phyloP scores from a whole-genome alignment of 371 early-diverging fungal species.

The Saksenaea oblongispora region DNA sequence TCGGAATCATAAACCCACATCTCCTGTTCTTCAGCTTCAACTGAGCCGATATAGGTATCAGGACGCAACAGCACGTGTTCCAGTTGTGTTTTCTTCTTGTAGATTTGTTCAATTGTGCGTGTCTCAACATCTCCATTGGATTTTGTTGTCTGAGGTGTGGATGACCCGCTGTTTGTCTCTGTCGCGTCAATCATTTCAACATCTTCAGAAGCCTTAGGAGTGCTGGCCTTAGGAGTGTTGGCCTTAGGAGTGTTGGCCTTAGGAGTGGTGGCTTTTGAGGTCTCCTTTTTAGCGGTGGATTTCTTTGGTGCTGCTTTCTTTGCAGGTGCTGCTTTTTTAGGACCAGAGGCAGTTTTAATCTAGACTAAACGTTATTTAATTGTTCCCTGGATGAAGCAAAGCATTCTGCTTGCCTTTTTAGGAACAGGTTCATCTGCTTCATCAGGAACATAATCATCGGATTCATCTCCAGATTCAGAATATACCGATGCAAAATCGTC shows the following conservation, averaged over 20 bases:
- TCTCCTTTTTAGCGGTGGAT: conserved; percentile 7
- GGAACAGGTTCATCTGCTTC: neutral
- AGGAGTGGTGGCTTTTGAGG: neutral
- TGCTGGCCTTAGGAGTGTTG: neutral
- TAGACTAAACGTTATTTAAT: neutral
- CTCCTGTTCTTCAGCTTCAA: conserved; percentile 80
- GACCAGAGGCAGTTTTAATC: neutral
- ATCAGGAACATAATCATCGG: conserved; percentile 1
- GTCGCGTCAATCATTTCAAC: conserved; percentile 6
- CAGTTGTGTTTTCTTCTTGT: conserved; percentile 98
- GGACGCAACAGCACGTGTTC: conserved; percentile 99
- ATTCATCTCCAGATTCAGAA: neutral
- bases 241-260: neutral
- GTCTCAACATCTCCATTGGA: conserved; percentile 16
- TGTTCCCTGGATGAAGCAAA: neutral
- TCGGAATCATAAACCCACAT: conserved; percentile 89
- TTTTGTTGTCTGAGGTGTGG: conserved; percentile 2
- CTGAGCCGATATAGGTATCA: conserved; percentile 99
- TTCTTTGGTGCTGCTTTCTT: conserved; percentile 14
- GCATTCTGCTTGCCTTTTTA: neutral
- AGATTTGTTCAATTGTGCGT: conserved; percentile 90
- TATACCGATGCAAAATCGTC: neutral
- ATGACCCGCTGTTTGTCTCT: conserved; percentile 1
- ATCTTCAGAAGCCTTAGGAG: conserved; percentile 3
- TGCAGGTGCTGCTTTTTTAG: conserved; percentile 5